These are phyloP conservation scores for Macrophomina phaseolina DNA, from an alignment of 2,329 filamentous ascomycete genomes.

Conservation along the genomic window DNA sequence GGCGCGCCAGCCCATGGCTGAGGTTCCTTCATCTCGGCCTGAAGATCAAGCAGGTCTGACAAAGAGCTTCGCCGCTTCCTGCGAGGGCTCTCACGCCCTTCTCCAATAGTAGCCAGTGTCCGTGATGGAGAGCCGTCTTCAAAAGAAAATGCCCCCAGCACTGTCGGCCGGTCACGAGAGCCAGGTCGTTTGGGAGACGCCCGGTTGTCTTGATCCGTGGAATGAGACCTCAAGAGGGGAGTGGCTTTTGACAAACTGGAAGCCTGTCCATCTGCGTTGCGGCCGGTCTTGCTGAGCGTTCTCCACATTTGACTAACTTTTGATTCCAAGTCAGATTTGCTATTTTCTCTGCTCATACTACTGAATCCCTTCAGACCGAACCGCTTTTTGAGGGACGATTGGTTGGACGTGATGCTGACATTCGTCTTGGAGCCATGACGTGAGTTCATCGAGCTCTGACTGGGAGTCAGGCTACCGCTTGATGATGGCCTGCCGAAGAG, in stretches of 20 bases:
- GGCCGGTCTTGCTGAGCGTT: conserved; percentile 80
- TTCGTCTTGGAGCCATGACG: conserved; percentile 63
- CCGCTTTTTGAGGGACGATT: conserved; percentile 79
- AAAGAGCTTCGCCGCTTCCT: conserved; percentile 91
- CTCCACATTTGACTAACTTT: conserved; percentile 80
- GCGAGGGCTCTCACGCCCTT: conserved; percentile 54
- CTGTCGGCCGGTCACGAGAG: conserved; percentile 61
- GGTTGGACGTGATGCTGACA: conserved; percentile 80
- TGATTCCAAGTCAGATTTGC: conserved; percentile 72
- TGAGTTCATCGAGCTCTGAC: conserved; percentile 65
- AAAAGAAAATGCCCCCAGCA: conserved; percentile 55
- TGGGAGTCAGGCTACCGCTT: conserved; percentile 51
- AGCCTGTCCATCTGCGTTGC: conserved; percentile 63
- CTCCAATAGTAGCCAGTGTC: conserved; percentile 50
- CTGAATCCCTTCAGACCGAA: conserved; percentile 73
- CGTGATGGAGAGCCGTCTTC: conserved; percentile 53
- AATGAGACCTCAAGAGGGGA: conserved; percentile 70
- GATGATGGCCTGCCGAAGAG: conserved; percentile 74
- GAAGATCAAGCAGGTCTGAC: conserved; percentile 76
- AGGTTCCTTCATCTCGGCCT: conserved; percentile 47
- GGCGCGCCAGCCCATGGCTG: conserved; percentile 43
- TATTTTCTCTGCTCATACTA: conserved; percentile 75
- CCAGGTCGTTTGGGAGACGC: conserved; percentile 57
- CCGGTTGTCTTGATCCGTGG: conserved; percentile 70
- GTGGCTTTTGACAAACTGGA: conserved; percentile 71